These are phyloP conservation scores for Seminavis robusta DNA, from an alignment of 108 stramenopile genomes.

Conservation along the genomic window DNA sequence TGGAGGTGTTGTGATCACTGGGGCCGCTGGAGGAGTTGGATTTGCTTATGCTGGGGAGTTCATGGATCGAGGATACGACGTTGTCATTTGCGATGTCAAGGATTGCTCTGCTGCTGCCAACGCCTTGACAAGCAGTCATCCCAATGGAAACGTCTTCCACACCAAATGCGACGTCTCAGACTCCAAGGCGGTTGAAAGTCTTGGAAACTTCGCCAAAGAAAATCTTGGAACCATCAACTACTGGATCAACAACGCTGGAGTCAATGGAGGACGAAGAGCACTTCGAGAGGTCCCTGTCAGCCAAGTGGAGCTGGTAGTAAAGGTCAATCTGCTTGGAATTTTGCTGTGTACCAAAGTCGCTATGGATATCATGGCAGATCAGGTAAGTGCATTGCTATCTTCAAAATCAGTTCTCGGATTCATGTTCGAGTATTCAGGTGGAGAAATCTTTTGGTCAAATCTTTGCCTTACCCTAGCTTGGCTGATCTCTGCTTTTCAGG, in stretches of 20 bases:
- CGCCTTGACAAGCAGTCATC: slow-evolving; percentile 56
- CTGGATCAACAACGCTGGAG: slow-evolving; percentile 92
- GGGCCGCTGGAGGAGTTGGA: slow-evolving; percentile 84
- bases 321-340: slow-evolving; percentile 83
- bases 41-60: slow-evolving; percentile 93
- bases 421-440: background rate
- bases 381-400: slow-evolving; percentile 22
- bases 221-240: slow-evolving; percentile 83
- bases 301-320: slow-evolving; percentile 82
- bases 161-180: slow-evolving; percentile 87
- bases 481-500: slow-evolving; percentile 16
- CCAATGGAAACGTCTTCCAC: slow-evolving; percentile 68
- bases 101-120: slow-evolving; percentile 73
- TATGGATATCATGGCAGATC: slow-evolving; percentile 85
- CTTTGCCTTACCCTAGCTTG: background rate
- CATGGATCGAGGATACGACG: slow-evolving; percentile 83
- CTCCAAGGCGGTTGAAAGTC: slow-evolving; percentile 43
- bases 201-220: slow-evolving; percentile 73
- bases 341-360: slow-evolving; percentile 85
- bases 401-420: too few species aligned
- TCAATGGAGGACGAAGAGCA: slow-evolving; percentile 86
- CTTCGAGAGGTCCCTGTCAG: slow-evolving; percentile 68
- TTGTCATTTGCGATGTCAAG: slow-evolving; percentile 87
- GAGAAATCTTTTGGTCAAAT: too few species aligned
- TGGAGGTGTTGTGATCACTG: slow-evolving; percentile 82